phyloP scores from a whole-genome alignment of 106 monocot species.

The Hemerocallis citrina region DNA sequence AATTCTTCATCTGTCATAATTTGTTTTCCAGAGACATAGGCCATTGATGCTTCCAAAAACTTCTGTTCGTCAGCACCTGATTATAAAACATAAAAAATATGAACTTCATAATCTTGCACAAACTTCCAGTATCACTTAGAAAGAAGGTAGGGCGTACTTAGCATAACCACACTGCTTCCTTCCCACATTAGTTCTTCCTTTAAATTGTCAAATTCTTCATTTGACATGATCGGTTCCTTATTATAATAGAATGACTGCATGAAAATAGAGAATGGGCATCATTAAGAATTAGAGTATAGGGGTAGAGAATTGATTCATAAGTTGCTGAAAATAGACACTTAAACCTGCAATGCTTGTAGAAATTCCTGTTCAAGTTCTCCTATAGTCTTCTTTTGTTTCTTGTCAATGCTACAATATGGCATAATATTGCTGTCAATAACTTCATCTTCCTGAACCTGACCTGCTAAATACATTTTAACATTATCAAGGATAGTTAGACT shows the following conservation, averaged over 20 bases:
- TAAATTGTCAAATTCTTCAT: constrained; percentile 98
- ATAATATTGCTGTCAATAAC: constrained; percentile 77
- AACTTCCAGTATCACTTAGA: not conserved
- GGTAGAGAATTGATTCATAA: not conserved
- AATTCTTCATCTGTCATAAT: constrained; percentile 88
- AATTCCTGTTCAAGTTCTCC: constrained; percentile 99
- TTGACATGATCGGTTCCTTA: constrained; percentile 80
- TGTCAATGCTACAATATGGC: constrained; percentile 84
- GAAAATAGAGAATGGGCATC: constrained; percentile 3
- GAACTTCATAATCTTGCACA: not conserved
- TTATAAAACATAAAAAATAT: constrained; percentile 1
- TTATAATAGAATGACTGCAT: constrained; percentile 90
- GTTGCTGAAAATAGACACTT: not conserved
- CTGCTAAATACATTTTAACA: constrained; percentile 27
- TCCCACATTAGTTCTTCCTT: constrained; percentile 99
- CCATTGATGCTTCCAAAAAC: constrained; percentile 97
- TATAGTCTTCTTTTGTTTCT: constrained; percentile 65
- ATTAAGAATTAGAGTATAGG: not conserved
- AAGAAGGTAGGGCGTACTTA: constrained; percentile 45
- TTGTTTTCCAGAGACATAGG: constrained; percentile 78
- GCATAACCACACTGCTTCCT: constrained; percentile 99
- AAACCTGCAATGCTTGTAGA: constrained; percentile 86
- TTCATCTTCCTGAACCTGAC: constrained; percentile 60
- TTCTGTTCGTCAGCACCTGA: constrained; percentile 83
- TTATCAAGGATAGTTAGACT: not conserved